Evolutionary conservation across 441 rosid species (phyloP).

Genomic region (Euphorbia celastroides): DNA sequence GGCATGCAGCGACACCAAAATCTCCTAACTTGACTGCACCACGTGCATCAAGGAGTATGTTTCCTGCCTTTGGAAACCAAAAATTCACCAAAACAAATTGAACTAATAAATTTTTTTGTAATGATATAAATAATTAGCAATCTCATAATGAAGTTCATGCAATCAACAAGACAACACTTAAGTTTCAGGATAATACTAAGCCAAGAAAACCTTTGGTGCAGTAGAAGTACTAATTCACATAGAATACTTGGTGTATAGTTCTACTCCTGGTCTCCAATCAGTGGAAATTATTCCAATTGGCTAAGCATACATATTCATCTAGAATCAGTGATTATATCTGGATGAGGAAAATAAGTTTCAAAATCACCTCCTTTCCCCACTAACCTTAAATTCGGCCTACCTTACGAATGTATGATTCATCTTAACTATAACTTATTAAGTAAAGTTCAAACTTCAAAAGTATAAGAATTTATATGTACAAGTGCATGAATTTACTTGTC

Average conservation of each 20-base stretch:
- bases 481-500: not conserved
- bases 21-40: constrained; percentile 90
- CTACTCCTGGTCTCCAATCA: not conserved
- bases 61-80: constrained; percentile 66
- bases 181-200: not conserved
- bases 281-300: not conserved
- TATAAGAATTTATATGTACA: no score
- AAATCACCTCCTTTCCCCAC: constrained; percentile 1
- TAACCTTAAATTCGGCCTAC: not conserved
- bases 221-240: not conserved
- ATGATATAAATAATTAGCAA: not conserved
- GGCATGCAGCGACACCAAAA: constrained; percentile 96
- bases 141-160: not conserved
- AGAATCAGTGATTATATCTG: not conserved
- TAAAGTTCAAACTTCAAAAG: not conserved
- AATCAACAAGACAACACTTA: not conserved
- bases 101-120: not conserved
- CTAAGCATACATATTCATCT: not conserved
- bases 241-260: not conserved
- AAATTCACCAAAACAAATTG: constrained; percentile 13
- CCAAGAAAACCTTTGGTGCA: not conserved
- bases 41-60: constrained; percentile 72
- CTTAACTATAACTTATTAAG: not conserved
- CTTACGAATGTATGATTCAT: not conserved
- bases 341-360: not conserved